Percentiles rank a stretch among this genome's conserved stretches.
These are phyloP conservation scores for Dalbergia cochinchinensis DNA, from an alignment of 306 rosid species.

Conservation along the genomic window DNA sequence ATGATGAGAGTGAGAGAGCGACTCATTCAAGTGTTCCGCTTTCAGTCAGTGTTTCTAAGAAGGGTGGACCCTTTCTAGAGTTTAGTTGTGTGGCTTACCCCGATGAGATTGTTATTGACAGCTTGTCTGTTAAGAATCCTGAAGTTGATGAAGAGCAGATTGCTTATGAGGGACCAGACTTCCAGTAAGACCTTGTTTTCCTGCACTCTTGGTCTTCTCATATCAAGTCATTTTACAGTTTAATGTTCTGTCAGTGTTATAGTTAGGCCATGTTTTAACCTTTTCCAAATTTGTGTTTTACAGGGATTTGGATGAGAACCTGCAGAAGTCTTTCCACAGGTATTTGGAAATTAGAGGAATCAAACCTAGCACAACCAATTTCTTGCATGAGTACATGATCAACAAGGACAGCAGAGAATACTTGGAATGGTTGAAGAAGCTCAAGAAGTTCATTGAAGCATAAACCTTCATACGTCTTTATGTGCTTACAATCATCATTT, in stretches of 20 bases:
- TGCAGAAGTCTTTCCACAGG: slow-evolving; percentile 84
- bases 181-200: slow-evolving; percentile 60
- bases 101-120: slow-evolving; percentile 77
- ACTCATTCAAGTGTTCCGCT: slow-evolving; percentile 78
- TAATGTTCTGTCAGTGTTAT: background rate
- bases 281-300: slow-evolving; percentile 18
- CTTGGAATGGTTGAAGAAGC: slow-evolving; percentile 78
- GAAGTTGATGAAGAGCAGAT: slow-evolving; percentile 71
- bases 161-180: slow-evolving; percentile 91
- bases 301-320: slow-evolving; percentile 87
- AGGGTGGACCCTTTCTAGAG: slow-evolving; percentile 68
- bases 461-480: slow-evolving; percentile 34
- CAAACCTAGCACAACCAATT: slow-evolving; percentile 81
- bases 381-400: slow-evolving; percentile 97
- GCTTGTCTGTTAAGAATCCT: slow-evolving; percentile 75
- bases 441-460: slow-evolving; percentile 72
- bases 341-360: slow-evolving; percentile 93
- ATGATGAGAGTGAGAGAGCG: slow-evolving; percentile 53
- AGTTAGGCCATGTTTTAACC: slow-evolving; percentile 3
- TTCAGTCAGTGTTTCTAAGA: slow-evolving; percentile 73
- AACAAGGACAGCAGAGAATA: slow-evolving; percentile 89
- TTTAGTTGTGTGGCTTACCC: slow-evolving; percentile 78
- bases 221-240: background rate
- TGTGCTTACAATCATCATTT: slow-evolving; percentile 7
- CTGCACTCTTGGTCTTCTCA: background rate